Conservation (phyloP, 1,284 basidiomycete genomes). For the Puccinia brachypodii region DNA sequence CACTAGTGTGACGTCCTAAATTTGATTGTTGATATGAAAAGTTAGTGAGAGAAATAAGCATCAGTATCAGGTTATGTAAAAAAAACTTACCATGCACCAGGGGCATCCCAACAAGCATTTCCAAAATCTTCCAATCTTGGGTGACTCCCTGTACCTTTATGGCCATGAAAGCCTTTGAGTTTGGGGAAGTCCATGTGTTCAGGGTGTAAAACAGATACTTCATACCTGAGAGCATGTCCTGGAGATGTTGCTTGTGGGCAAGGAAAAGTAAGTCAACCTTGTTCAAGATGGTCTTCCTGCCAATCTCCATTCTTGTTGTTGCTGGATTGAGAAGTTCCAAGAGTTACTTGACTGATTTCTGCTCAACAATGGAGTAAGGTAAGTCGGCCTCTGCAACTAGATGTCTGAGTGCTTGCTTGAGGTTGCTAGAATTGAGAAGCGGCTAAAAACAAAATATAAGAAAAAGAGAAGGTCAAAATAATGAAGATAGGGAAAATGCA, state of each 20-base stretch:
- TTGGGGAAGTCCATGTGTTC: not conserved
- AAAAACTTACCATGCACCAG: not conserved
- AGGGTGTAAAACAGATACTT: not conserved
- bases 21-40: not conserved
- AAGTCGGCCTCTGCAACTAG: not conserved
- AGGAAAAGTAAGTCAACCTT: not conserved
- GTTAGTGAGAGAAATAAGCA: not conserved
- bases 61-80: not conserved
- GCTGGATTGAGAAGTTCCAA: not conserved
- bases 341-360: not conserved
- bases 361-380: not conserved
- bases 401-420: not conserved
- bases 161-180: slow-evolving; percentile 21
- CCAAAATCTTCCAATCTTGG: slow-evolving; percentile 1
- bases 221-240: not conserved
- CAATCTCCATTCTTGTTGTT: not conserved
- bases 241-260: not conserved
- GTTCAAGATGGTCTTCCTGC: not conserved
- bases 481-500: too few species aligned
- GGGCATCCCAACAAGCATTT: not conserved
- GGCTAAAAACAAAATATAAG: not conserved
- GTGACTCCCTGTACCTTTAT: slow-evolving; percentile 11
- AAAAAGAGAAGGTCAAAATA: not conserved
- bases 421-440: not conserved
- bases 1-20: not conserved